Conservation (phyloP, 1,139 yeast genomes). For the Nakaseomyces delphensis region DNA sequence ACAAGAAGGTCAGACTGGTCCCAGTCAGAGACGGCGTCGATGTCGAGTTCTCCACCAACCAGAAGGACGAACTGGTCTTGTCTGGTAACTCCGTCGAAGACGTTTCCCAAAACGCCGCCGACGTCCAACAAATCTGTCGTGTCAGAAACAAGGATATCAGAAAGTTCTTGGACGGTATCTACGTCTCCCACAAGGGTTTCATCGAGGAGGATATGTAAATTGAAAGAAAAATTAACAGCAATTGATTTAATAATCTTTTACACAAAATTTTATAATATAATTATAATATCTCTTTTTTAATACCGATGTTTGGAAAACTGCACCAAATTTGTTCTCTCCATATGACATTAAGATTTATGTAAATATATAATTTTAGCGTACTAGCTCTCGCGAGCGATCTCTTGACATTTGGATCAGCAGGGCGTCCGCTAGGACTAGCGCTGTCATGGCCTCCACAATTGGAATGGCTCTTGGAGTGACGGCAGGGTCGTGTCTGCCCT, state of each 20-base stretch:
- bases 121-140: constrained; percentile 95
- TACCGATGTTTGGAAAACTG: no score
- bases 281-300: neutral
- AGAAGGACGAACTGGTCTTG: constrained; percentile 90
- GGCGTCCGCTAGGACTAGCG: constrained; percentile 82
- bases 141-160: constrained; percentile 99
- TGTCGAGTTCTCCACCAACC: constrained; percentile 69
- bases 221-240: no score
- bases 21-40: constrained; percentile 83
- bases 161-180: constrained; percentile 99
- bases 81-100: constrained; percentile 96
- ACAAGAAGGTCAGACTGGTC: constrained; percentile 88
- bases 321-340: no score
- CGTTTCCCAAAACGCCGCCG: constrained; percentile 98
- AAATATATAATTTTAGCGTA: constrained; percentile 11
- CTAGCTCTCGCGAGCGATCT: constrained; percentile 36
- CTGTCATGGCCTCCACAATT: constrained; percentile 96
- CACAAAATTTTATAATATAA: neutral
- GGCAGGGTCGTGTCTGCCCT: constrained; percentile 97
- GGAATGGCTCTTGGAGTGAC: constrained; percentile 99
- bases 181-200: constrained; percentile 93
- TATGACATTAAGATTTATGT: no score
- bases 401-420: constrained; percentile 79
- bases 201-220: constrained; percentile 43
- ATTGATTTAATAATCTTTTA: neutral